Evolutionary conservation across 257 asterid genomes (phyloP), one percentile per base, ranked within the genome.

Genomic region (Jacaranda mimosifolia): DNA sequence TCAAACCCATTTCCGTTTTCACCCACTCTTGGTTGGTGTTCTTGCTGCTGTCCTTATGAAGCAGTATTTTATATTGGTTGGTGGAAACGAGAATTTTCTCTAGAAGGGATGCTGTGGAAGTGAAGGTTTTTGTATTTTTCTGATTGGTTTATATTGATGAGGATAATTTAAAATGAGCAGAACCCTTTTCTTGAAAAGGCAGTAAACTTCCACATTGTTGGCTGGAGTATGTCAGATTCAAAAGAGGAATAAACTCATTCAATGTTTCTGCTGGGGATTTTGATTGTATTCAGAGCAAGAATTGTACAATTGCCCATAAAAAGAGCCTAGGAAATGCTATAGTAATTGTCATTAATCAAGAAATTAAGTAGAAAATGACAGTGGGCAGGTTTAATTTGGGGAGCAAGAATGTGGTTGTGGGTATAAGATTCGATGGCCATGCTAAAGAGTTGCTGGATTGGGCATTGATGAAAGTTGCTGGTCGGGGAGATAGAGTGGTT

Each of bases 401-500:
- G 60, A 83, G 88, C 67, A 89, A 81, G 81, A 83, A 83, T 59
- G 87, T 91, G 78, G 17, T 91, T 38, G 97, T 91, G 49, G 97
- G 97, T 12, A 66, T 89, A 63, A 71, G 84, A 58, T 86, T 89
- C 32, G 97, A 90, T 70, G 85, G 82, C 3, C 86, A 84, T 68
- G 76, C 81, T n/a, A 83, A 66, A 70, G 97, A 90, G 78, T 77
- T 91, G 77, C 74, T 91, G 59, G 89, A 90, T 72, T 89, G 93
- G 97, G 92, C 96, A 57, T 15, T 91, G 81, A 80, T 83, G 67
- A 91, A 86, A 82, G 91, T 86, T 15, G 96, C 95, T 45, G 84
- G 85, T 52, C 84, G 89, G 7, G 97, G 97, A 43, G 94, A 90
- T 75, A 74, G 66, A 6, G 89, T 91, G 21, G 68, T 84, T 53